phyloP scores from a whole-genome alignment of 129 eudicot genomes.

The Erigeron canadensis region DNA sequence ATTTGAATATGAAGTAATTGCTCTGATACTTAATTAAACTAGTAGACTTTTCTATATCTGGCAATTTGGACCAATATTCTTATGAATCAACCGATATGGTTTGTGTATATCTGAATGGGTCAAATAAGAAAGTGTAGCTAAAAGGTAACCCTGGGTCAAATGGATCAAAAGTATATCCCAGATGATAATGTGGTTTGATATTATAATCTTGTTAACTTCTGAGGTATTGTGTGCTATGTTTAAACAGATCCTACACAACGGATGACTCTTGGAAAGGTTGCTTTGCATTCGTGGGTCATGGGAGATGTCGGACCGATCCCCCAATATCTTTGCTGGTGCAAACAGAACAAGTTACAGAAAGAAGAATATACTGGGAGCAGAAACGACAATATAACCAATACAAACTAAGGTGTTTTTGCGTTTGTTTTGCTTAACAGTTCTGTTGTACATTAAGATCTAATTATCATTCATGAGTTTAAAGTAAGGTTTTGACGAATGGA shows the following conservation, averaged over 20 bases:
- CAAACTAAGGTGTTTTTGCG: constrained; percentile 24
- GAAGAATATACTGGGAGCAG: constrained; percentile 37
- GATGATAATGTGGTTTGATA: neutral
- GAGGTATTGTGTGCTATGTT: neutral
- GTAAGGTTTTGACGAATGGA: neutral
- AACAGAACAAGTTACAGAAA: constrained; percentile 37
- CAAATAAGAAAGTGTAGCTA: neutral
- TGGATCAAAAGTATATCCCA: neutral
- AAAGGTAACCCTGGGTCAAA: neutral
- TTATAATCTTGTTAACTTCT: constrained; percentile 7
- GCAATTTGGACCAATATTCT: neutral
- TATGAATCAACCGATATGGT: neutral
- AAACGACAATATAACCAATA: constrained; percentile 22
- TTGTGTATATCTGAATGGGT: neutral
- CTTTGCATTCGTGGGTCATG: constrained; percentile 70
- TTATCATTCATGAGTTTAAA: constrained; percentile 27
- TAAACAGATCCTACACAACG: constrained; percentile 68
- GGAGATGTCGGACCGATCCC: constrained; percentile 72
- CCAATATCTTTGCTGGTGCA: constrained; percentile 75
- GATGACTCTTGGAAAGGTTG: constrained; percentile 57
- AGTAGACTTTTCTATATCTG: neutral
- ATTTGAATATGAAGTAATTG: neutral
- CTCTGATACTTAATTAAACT: neutral
- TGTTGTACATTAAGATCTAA: constrained; percentile 25
- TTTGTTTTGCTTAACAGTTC: neutral